Conservation (phyloP, 352 stramenopile species). For the Globisporangium lucens region DNA sequence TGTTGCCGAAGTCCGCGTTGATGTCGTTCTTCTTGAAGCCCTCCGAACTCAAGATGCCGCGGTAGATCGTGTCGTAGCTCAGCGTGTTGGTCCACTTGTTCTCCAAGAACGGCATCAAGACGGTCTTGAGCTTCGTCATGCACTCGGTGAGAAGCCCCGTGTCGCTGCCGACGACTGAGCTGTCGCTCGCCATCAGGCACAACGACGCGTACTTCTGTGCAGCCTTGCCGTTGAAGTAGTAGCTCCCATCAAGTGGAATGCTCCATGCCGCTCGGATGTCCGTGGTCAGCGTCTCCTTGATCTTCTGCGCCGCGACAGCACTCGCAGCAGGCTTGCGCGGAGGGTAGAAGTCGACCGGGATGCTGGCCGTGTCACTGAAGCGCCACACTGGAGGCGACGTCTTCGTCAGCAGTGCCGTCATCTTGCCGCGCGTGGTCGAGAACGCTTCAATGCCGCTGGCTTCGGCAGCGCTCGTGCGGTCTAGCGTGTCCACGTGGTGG, state of each 20-base stretch:
- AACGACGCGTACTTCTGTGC: conserved; percentile 75
- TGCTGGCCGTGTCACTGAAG: conserved; percentile 38
- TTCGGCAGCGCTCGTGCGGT: conserved; percentile 35
- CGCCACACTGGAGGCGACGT: conserved; percentile 43
- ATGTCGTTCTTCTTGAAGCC: conserved; percentile 53
- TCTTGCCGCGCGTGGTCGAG: conserved; percentile 54
- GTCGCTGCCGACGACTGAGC: conserved; percentile 43
- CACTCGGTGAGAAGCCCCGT: conserved; percentile 39
- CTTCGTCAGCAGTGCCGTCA: conserved; percentile 50
- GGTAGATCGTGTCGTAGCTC: conserved; percentile 57
- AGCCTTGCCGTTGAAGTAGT: conserved; percentile 79
- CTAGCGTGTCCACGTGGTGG: conserved; percentile 60
- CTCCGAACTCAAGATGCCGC: conserved; percentile 62
- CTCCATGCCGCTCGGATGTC: conserved; percentile 54
- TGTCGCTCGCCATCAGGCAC: conserved; percentile 70
- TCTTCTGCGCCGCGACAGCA: conserved; percentile 26
- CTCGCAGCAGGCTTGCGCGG: conserved; percentile 26
- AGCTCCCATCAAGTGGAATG: conserved; percentile 47
- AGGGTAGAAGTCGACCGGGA: conserved; percentile 52
- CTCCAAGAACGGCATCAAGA: conserved; percentile 51
- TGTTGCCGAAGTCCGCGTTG: conserved; percentile 77
- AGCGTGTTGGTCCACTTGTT: conserved; percentile 69
- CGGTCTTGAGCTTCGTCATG: conserved; percentile 54
- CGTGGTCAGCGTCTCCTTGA: conserved; percentile 38
- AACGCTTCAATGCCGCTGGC: conserved; percentile 29